Evolutionary conservation across 306 rosid genomes (phyloP), one percentile per base, ranked within the genome.

Genomic region (Arachis hypogaea): DNA sequence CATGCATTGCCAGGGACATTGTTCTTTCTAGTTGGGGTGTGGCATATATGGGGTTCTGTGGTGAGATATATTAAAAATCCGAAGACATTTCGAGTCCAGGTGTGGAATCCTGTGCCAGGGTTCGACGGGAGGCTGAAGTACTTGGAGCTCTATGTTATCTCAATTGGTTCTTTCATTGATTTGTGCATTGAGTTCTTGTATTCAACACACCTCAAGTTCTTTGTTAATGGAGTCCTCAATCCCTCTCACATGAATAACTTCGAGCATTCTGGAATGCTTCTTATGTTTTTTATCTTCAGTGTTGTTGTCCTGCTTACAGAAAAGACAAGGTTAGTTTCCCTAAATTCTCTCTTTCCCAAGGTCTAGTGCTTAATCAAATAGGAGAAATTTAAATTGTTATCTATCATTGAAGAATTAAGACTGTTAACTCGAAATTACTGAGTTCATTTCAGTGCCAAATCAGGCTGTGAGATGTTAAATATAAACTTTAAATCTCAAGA

Each of bases 201-300:
- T 82, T 88, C 99, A n/a, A 87, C 99, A 4, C 98, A 94, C 73
- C 88, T 92, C 77, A 87, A 78, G 88, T 87, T 92, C 74, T 82
- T 88, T 75, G 96, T 88, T 28, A 56, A 74, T 64, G 97, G 92
- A 36, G 88, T 87, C 50, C 78, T 92, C 77, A 94, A 94, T 81
- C 99, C 97, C 12, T 74, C 84, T 56, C 99, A 92, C 61, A 88
- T 94, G 98, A 94, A 94, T 77, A 86, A 94, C 79, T 92, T 94
- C 60, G 99, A 94, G 87, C 97, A 94, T 77, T 80, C 96, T 0
- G 98, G 95, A 76, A 94, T 94, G 97, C 99, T 94, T 82, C 89
- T 95, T 29, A 95, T 90, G 99, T 95, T 95, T 80, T 95, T 95
- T 49, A 74, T 95, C 83, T 95, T 92, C 33, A 86, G 99, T 29